Evolutionary conservation across 164 flowering plant genomes (phyloP), one percentile per base, ranked within the genome.

Genomic region (Akebia trifoliata): DNA sequence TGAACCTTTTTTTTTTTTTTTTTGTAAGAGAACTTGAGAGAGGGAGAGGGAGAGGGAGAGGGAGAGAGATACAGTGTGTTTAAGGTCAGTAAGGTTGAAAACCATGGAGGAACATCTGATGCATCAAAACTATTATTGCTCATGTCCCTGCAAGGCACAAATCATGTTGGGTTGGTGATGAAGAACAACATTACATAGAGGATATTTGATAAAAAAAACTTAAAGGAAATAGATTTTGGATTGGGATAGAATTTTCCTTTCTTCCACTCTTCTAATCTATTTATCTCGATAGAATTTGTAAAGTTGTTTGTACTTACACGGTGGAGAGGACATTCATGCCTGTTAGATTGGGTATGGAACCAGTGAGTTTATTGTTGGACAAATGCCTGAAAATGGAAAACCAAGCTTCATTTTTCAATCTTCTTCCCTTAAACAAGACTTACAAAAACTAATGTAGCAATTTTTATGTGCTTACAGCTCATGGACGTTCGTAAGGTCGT

Each of bases 81-180:
- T 67, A 83, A 63, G 61, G 90, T 72, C 56, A 42, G 69, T 15
- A 81, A 70, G 37, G 65, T 65, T 43, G 85, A 40, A 37, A 76
- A 29, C 89, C 84, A 83, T 14, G 60, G 31, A 29, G 89, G 89
- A n/a, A n/a, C n/a, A n/a, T n/a, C n/a, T n/a, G n/a, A n/a, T n/a
- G n/a, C n/a, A n/a, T n/a, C n/a, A n/a, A n/a, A n/a, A n/a, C n/a
- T n/a, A n/a, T n/a, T n/a, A n/a, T n/a, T n/a, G n/a, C n/a, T n/a
- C n/a, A n/a, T n/a, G n/a, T n/a, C n/a, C n/a, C n/a, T n/a, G n/a
- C n/a, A n/a, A n/a, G n/a, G n/a, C n/a, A n/a, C n/a, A n/a, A n/a
- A n/a, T n/a, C n/a, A n/a, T n/a, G n/a, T n/a, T n/a, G n/a, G n/a
- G n/a, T n/a, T n/a, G n/a, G 59, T 2, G 31, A 31, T 31, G 12